Evolutionary conservation across 208 protist genomes (phyloP), one percentile per base, ranked within the genome.

Genomic region (Wallacemonas sp.): DNA sequence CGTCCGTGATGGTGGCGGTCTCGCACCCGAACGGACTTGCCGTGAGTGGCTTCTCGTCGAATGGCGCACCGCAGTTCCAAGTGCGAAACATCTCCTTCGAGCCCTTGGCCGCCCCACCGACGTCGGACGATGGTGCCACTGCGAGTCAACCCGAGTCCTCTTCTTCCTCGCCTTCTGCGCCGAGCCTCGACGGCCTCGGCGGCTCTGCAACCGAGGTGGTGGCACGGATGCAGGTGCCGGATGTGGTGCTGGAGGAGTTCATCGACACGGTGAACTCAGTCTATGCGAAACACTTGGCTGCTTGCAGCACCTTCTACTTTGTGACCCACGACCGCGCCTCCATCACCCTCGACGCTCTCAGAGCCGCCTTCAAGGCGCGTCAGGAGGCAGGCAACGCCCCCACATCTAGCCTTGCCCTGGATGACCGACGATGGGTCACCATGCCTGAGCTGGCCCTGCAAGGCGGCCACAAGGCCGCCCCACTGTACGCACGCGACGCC

Each of bases 391-490:
- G 23, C 2, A 43, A 23, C 23, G 30, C 62, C 46, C 4, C 65
- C 30, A 33, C 23, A 52, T 27, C 68, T 47, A 48, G 39, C 2
- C 14, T 87, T 1, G 47, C 64, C 24, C 78, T 85, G 21, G 46
- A 71, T 1, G 83, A 89, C 57, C 72, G 48, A 8, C 83, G 83
- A 24, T 95, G 80, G 86, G 66, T 90, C 1, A 4, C 55, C 19
- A 62, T 91, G 57, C 76, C 74, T 19, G 83, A 90, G 33, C 62
- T 68, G 2, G 65, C 74, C 16, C 69, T 82, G 9, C 79, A 82
- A 21, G 24, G 21, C 12, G 29, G 70, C 1, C 57, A 61, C 17
- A n/a, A 24, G 1, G 46, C 14, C 29, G 49, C 19, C 19, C 29
- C 57, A 2, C 72, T 93, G 19, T 94, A 87, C 61, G 58, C 62